A percentile compares a stretch with the other conserved stretches of the same genome.
Conservation (phyloP, 768 basidiomycete genomes). For the Leucosporidium scottii region DNA sequence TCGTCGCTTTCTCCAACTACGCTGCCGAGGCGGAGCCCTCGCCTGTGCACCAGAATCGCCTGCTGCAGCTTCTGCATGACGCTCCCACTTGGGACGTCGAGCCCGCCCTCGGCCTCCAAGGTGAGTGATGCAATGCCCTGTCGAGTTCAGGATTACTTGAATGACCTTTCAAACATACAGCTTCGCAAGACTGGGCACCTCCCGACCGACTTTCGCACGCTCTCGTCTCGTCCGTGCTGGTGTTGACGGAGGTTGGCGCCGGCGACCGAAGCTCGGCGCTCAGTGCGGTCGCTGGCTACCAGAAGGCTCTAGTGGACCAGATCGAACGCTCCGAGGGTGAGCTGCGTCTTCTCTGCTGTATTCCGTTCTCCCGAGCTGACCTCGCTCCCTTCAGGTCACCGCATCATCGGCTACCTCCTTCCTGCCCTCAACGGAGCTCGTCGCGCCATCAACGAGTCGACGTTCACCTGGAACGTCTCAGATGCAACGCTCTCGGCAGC, state of each 20-base stretch:
- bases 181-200: neutral
- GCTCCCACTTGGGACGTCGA: constrained; percentile 24
- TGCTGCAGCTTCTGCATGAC: constrained; percentile 12
- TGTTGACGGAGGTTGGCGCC: constrained; percentile 55
- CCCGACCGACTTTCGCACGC: constrained; percentile 55
- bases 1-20: constrained; percentile 23
- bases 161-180: too few species aligned
- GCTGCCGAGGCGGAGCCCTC: neutral
- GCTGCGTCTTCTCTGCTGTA: constrained; percentile 20
- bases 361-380: neutral
- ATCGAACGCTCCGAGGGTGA: constrained; percentile 54
- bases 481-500: constrained; percentile 45
- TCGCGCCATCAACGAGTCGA: constrained; percentile 71
- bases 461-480: constrained; percentile 61
- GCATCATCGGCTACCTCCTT: constrained; percentile 64
- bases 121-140: too few species aligned
- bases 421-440: constrained; percentile 81
- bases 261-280: constrained; percentile 41
- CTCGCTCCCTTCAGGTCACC: constrained; percentile 50
- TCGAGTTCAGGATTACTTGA: too few species aligned
- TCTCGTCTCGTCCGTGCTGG: constrained; percentile 66
- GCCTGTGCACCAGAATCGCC: neutral
- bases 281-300: constrained; percentile 52
- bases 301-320: constrained; percentile 55
- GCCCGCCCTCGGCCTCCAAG: constrained; percentile 17